Base-by-base conservation (phyloP, 345 rosid genomes). In the Rhizophora apiculata region DNA sequence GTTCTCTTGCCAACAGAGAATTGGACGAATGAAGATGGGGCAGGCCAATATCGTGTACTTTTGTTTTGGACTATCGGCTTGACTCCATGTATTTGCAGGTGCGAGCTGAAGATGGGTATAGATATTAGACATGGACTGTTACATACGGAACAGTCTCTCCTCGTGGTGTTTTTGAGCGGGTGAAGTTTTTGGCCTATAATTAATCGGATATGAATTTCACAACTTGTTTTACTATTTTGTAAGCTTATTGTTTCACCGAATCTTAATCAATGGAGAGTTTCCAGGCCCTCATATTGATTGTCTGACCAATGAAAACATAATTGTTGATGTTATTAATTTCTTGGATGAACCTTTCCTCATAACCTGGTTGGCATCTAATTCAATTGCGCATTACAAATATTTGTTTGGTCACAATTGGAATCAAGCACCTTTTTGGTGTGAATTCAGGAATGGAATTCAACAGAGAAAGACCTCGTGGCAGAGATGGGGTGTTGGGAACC, bases 231-330 rank as follows among this genome's bases (percentile, higher is more conserved):
- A 39, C 48, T 39, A 0, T 5, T 8, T 5, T 16, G 6, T 53
- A 19, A 48, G 11, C 8, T 6, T 18, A 8, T 36, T 31, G n/a
- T 66, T 82, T 64, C 81, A 91, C 96, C 96, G 83, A 11, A 93
- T 91, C 63, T 87, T 89, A 48, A 91, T 93, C 72, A 93, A 93
- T 71, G 88, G 86, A 11, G 82, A 83, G 56, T 94, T 91, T 81
- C 98, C 95, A n/a, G 97, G 98, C 34, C 98, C 97, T 8, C 20
- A 87, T 20, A 84, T 94, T 39, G 88, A 94, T n/a, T 85, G 74
- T 19, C 82, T 86, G 67, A 91, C 97, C 7, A 94, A 91, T 68
- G 85, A 94, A 69, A 94, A 94, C 76, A 68, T 94, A 32, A 39
- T 91, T 66, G 80, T 94, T 26, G 83, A 88, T 83, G 90, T 94